Conservation (phyloP, 1,139 yeast genomes). For the Diutina sp. region DNA sequence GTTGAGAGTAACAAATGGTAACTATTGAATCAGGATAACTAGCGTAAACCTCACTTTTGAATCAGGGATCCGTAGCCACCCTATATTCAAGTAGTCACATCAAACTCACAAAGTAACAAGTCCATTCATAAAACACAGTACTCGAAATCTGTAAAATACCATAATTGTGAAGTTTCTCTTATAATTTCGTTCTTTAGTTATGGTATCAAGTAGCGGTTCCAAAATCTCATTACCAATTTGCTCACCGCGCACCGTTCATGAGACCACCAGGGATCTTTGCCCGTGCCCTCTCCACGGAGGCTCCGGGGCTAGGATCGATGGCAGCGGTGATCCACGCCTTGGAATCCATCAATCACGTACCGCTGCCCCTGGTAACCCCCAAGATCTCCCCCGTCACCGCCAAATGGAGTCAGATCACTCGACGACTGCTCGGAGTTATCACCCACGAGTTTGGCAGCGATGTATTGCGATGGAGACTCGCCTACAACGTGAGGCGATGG, state of each 20-base stretch:
- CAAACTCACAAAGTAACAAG: no score
- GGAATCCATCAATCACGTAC: not conserved
- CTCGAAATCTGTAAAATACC: no score
- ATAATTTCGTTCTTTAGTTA: no score
- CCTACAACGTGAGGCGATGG: not conserved
- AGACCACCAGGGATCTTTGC: not conserved
- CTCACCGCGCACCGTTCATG: not conserved
- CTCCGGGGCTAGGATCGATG: not conserved
- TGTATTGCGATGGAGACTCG: not conserved
- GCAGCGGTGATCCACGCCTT: not conserved
- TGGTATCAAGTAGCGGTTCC: not conserved
- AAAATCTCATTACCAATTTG: not conserved
- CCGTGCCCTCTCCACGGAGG: not conserved
- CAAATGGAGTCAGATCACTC: not conserved
- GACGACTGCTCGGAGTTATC: not conserved
- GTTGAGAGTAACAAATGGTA: no score
- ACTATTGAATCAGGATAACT: no score
- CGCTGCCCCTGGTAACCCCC: not conserved
- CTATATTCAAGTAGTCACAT: no score
- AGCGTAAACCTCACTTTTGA: no score
- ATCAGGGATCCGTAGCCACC: no score
- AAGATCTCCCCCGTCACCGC: not conserved
- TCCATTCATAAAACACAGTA: no score
- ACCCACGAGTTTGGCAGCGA: not conserved
- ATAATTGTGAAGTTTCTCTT: no score